Conservation (phyloP, 768 basidiomycete species). For the Rhizopogon roseolus region DNA sequence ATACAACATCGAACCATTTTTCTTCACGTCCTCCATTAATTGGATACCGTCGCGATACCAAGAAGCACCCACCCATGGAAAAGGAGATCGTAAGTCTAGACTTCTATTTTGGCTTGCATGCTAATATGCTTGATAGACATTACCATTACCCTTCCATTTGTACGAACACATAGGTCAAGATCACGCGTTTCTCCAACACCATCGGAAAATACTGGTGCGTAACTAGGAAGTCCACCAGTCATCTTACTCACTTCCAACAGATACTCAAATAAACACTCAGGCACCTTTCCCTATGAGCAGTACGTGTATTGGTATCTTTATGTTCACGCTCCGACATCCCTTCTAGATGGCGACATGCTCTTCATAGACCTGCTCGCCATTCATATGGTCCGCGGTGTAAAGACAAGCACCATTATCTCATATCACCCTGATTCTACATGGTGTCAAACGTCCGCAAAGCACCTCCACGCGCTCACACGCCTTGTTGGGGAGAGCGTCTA, state of each 20-base stretch:
- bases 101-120: not conserved
- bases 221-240: not conserved
- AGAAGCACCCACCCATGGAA: slow-evolving; percentile 34
- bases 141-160: slow-evolving; percentile 50
- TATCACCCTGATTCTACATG: slow-evolving; percentile 20
- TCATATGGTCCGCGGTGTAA: slow-evolving; percentile 41
- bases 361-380: slow-evolving; percentile 46
- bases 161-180: slow-evolving; percentile 29
- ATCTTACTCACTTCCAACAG: no score
- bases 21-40: slow-evolving; percentile 57
- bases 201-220: not conserved
- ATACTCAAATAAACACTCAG: slow-evolving; percentile 40
- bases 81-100: slow-evolving; percentile 48
- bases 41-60: slow-evolving; percentile 68
- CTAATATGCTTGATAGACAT: slow-evolving; percentile 36
- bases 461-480: slow-evolving; percentile 23
- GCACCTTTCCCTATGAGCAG: slow-evolving; percentile 35
- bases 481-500: slow-evolving; percentile 28
- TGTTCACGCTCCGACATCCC: not conserved
- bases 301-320: slow-evolving; percentile 15
- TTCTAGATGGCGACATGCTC: slow-evolving; percentile 15
- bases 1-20: slow-evolving; percentile 58
- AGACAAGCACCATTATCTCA: slow-evolving; percentile 20
- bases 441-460: slow-evolving; percentile 13
- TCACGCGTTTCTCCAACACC: not conserved